phyloP scores from a whole-genome alignment of 768 basidiomycete species.

The Coprinopsis cinerea region DNA sequence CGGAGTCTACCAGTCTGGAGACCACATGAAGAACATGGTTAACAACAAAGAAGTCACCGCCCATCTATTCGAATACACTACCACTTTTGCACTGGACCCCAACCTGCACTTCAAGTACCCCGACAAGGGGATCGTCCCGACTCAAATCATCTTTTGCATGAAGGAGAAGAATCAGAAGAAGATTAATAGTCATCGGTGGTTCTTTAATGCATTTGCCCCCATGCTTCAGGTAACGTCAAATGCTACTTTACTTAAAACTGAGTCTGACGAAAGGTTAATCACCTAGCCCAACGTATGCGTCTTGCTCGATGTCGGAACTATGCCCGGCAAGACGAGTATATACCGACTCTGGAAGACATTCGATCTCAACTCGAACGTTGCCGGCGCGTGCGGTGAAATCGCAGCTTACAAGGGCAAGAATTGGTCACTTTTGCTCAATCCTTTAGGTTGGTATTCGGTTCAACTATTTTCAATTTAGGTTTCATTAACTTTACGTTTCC shows the following conservation, averaged over 20 bases:
- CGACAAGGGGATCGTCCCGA: slow-evolving; percentile 89
- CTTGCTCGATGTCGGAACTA: slow-evolving; percentile 90
- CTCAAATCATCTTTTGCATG: slow-evolving; percentile 88
- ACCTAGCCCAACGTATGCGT: slow-evolving; percentile 84
- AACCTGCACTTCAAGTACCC: slow-evolving; percentile 82
- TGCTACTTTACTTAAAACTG: not conserved
- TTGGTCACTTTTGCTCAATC: slow-evolving; percentile 78
- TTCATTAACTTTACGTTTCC: not conserved
- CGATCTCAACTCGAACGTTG: slow-evolving; percentile 87
- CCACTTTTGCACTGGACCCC: slow-evolving; percentile 72
- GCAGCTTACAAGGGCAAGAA: slow-evolving; percentile 87
- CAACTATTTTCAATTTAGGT: not conserved
- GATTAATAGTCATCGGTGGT: slow-evolving; percentile 96
- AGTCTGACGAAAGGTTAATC: not conserved
- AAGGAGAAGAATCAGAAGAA: slow-evolving; percentile 96
- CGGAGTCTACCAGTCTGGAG: slow-evolving; percentile 78
- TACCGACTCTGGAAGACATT: slow-evolving; percentile 97
- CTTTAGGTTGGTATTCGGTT: slow-evolving; percentile 49
- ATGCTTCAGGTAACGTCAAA: slow-evolving; percentile 62
- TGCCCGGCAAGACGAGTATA: slow-evolving; percentile 81
- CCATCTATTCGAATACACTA: slow-evolving; percentile 80
- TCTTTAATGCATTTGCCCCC: slow-evolving; percentile 89
- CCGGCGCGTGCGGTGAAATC: slow-evolving; percentile 96
- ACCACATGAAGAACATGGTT: slow-evolving; percentile 40
- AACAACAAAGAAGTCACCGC: slow-evolving; percentile 57